Conservation (phyloP, 148 eudicot genomes). For the Pharnaceum exiguum region DNA sequence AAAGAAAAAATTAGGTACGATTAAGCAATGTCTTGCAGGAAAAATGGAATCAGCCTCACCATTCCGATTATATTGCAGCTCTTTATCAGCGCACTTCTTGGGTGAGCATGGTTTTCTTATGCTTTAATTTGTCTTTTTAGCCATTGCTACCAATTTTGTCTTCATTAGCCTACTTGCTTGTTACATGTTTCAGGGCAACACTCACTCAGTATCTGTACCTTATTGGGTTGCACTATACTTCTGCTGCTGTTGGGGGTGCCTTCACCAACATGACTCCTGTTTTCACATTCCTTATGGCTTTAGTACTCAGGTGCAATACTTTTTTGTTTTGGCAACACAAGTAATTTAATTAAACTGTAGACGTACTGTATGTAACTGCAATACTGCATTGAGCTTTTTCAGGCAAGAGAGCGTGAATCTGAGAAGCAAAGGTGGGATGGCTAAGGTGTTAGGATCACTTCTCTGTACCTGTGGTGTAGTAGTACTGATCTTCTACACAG, state of each 20-base stretch:
- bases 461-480: slow-evolving; percentile 48
- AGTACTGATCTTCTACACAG: slow-evolving; percentile 52
- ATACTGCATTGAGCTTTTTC: slow-evolving; percentile 13
- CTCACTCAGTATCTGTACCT: slow-evolving; percentile 53
- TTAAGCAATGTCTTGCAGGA: slow-evolving; percentile 57
- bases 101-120: slow-evolving; percentile 23
- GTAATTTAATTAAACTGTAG: too few relatives aligned
- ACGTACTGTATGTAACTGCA: too few relatives aligned
- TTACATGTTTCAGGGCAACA: slow-evolving; percentile 44
- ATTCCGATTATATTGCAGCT: slow-evolving; percentile 31
- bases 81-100: slow-evolving; percentile 66
- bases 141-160: too few relatives aligned
- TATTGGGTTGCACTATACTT: slow-evolving; percentile 54
- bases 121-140: too few relatives aligned
- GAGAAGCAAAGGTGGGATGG: slow-evolving; percentile 52
- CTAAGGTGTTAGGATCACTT: slow-evolving; percentile 52
- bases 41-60: slow-evolving; percentile 45
- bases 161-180: not conserved
- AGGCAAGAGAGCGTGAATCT: slow-evolving; percentile 63
- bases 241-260: slow-evolving; percentile 62
- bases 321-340: not conserved
- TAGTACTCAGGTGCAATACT: slow-evolving; percentile 45
- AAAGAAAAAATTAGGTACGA: too few relatives aligned
- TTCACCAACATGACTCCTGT: slow-evolving; percentile 66
- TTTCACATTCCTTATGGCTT: slow-evolving; percentile 57